These are phyloP conservation scores for Mycena haematopus DNA, from an alignment of 768 basidiomycete species.

Conservation along the genomic window DNA sequence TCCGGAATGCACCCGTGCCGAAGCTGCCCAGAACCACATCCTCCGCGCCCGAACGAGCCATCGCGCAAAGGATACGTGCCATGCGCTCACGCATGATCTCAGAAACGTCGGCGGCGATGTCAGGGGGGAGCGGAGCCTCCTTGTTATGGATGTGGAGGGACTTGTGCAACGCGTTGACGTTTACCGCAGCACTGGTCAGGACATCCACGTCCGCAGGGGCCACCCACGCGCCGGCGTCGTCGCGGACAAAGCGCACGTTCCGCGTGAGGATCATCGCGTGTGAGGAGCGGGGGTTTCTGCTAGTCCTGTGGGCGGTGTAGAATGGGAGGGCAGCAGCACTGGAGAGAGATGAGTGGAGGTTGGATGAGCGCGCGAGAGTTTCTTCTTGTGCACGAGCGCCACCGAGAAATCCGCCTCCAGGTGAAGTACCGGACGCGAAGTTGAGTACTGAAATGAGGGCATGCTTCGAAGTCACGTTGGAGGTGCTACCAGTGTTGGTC, in stretches of 20 bases:
- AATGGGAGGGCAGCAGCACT: conserved; percentile 49
- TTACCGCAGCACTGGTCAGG: conserved; percentile 62
- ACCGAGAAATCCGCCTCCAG: conserved; percentile 59
- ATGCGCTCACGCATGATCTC: conserved; percentile 72
- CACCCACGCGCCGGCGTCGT: conserved; percentile 54
- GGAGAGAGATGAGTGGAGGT: conserved; percentile 56
- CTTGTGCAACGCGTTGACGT: conserved; percentile 48
- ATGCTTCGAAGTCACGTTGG: conserved; percentile 37
- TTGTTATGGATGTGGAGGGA: background rate
- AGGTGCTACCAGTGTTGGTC: background rate
- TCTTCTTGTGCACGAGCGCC: conserved; percentile 67
- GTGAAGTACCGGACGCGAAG: conserved; percentile 61
- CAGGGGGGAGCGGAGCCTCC: conserved; percentile 23
- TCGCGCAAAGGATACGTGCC: conserved; percentile 66
- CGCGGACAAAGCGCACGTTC: conserved; percentile 50
- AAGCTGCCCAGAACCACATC: conserved; percentile 75
- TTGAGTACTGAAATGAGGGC: conserved; percentile 46
- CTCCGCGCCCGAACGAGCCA: conserved; percentile 63
- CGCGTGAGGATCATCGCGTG: conserved; percentile 63
- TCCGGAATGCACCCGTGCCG: conserved; percentile 79
- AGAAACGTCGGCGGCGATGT: conserved; percentile 50
- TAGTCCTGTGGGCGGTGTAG: conserved; percentile 49
- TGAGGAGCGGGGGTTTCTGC: conserved; percentile 47
- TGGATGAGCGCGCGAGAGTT: conserved; percentile 61
- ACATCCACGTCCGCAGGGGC: conserved; percentile 54